phyloP scores from a whole-genome alignment of 2,329 filamentous ascomycete species.

The Trichoderma harzianum region DNA sequence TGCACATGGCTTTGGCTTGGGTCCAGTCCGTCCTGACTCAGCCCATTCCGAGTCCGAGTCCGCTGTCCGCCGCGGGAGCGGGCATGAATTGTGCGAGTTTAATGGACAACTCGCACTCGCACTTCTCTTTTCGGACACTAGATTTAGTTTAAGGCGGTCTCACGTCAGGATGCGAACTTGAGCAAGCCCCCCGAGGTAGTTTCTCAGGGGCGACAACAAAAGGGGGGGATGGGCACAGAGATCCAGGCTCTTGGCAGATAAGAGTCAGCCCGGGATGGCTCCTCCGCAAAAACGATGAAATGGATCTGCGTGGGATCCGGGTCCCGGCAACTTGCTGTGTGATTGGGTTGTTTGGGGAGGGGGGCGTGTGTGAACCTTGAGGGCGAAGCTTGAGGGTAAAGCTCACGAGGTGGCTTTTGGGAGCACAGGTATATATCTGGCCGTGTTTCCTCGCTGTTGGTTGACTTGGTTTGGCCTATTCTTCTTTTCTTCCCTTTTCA shows the following conservation, averaged over 20 bases:
- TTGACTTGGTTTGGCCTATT: background rate
- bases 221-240: no score
- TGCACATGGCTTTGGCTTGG: background rate
- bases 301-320: background rate
- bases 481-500: background rate
- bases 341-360: background rate
- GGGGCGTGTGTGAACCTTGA: background rate
- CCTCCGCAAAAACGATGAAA: background rate
- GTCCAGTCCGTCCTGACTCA: background rate
- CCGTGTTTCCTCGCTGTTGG: background rate
- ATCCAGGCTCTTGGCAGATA: background rate
- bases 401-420: background rate
- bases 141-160: background rate
- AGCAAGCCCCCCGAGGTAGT: background rate
- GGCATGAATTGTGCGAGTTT: background rate
- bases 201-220: background rate
- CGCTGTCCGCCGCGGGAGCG: background rate
- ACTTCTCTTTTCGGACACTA: no score
- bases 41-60: background rate
- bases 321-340: background rate
- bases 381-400: conserved; percentile 1
- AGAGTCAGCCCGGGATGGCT: background rate
- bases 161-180: background rate
- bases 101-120: background rate
- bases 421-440: background rate